A percentile compares a stretch with the other conserved stretches of the same genome.
Evolutionary conservation across 192 early-diverging fungal species (phyloP).

Genomic region (Linnemannia exigua): DNA sequence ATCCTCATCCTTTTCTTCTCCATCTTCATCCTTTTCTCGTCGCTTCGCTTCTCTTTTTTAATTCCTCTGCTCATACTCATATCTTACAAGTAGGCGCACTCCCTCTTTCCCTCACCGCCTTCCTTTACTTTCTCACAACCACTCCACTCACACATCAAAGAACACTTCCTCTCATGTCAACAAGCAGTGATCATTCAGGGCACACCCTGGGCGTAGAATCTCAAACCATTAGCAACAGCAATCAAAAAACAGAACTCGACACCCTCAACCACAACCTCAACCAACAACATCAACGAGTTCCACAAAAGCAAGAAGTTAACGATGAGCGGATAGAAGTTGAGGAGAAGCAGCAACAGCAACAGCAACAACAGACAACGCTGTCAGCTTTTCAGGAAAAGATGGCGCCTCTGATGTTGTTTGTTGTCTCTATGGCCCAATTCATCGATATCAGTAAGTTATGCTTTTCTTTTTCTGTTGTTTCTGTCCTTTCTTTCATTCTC

Average conservation of each 20-base stretch:
- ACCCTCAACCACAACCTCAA: neutral
- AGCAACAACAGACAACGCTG: conserved; percentile 4
- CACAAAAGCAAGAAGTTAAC: neutral
- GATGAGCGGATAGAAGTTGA: neutral
- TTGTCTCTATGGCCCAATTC: conserved; percentile 49
- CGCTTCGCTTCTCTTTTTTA: neutral
- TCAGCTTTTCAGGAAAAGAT: conserved; percentile 18
- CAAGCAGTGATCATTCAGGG: neutral
- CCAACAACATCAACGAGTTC: too few species aligned
- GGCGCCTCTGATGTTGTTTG: conserved; percentile 36
- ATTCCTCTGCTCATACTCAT: neutral
- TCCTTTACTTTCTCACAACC: neutral
- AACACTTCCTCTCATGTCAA: neutral
- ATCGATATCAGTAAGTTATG: conserved; percentile 45
- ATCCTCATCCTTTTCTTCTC: neutral
- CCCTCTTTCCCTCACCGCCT: neutral
- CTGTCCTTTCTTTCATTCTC: neutral
- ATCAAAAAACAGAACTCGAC: neutral
- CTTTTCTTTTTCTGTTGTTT: neutral
- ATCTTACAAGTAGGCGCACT: neutral
- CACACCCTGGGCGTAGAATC: neutral
- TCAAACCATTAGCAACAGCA: neutral
- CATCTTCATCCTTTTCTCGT: neutral
- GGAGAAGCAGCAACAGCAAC: neutral
- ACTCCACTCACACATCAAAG: neutral